These are phyloP conservation scores for Stachybotrys elegans DNA, from an alignment of 2,329 filamentous ascomycete species.

Conservation along the genomic window DNA sequence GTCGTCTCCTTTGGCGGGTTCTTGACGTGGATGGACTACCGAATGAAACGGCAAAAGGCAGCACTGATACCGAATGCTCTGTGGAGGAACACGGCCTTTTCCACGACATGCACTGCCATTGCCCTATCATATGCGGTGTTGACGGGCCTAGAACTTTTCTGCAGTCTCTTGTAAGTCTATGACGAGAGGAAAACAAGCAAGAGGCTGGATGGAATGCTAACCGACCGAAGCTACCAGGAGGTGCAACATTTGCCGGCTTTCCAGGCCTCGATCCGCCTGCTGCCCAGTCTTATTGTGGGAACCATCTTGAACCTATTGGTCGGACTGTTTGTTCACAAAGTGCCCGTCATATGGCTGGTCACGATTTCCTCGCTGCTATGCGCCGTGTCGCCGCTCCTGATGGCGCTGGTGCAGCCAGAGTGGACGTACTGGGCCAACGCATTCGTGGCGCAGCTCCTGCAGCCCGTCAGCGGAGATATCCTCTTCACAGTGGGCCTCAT, in stretches of 20 bases:
- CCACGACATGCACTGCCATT: slow-evolving; percentile 42
- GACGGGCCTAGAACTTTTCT: slow-evolving; percentile 25
- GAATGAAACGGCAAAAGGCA: slow-evolving; percentile 36
- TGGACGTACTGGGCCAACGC: slow-evolving; percentile 43
- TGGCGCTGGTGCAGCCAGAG: slow-evolving; percentile 39
- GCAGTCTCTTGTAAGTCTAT: slow-evolving; percentile 11
- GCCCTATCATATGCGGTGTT: slow-evolving; percentile 33
- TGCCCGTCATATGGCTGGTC: slow-evolving; percentile 10
- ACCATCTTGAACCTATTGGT: slow-evolving; percentile 28
- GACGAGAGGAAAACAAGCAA: no score
- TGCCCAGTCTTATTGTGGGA: slow-evolving; percentile 34
- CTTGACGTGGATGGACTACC: slow-evolving; percentile 42
- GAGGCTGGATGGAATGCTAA: no score
- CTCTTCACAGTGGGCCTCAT: slow-evolving; percentile 49
- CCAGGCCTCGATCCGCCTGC: slow-evolving; percentile 33
- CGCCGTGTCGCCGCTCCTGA: slow-evolving; percentile 39
- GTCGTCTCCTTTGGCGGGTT: slow-evolving; percentile 38
- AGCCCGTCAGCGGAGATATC: slow-evolving; percentile 32
- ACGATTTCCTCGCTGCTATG: slow-evolving; percentile 31
- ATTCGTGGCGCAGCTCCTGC: slow-evolving; percentile 31
- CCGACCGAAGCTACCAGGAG: slow-evolving; percentile 32
- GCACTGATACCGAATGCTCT: slow-evolving; percentile 54
- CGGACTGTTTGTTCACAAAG: slow-evolving; percentile 9
- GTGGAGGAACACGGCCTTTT: slow-evolving; percentile 50
- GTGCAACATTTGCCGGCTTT: slow-evolving; percentile 35